phyloP scores from a whole-genome alignment of 192 early-diverging fungal genomes.

The Gonapodya prolifera region DNA sequence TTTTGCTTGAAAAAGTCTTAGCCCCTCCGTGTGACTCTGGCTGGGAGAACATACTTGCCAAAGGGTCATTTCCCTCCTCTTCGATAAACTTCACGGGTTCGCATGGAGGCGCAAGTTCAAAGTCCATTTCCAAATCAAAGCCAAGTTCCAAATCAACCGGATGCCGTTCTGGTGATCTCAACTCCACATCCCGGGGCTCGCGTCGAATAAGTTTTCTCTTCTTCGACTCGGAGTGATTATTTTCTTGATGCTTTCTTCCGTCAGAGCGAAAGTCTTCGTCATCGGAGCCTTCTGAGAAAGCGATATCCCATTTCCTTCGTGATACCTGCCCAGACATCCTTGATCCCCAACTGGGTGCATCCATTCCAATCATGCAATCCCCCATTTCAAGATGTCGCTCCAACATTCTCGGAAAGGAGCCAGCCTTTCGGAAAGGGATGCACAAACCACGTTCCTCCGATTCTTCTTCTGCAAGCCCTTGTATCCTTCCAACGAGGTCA shows the following conservation, averaged over 20 bases:
- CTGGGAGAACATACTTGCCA: not conserved
- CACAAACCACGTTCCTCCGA: slow-evolving; percentile 11
- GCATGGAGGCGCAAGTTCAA: not conserved
- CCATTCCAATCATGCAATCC: not conserved
- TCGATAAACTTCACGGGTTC: not conserved
- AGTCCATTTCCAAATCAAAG: not conserved
- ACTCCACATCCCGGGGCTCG: too few relatives aligned
- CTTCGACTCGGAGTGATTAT: not conserved
- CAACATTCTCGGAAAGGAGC: not conserved
- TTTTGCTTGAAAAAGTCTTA: not conserved
- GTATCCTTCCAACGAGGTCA: slow-evolving; percentile 18
- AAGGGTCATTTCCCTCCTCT: not conserved
- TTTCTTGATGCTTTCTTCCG: not conserved
- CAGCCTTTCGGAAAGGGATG: slow-evolving; percentile 1
- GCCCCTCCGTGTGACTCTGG: not conserved
- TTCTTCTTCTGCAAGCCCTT: slow-evolving; percentile 16
- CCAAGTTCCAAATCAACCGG: not conserved
- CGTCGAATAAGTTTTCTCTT: not conserved
- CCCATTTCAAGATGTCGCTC: not conserved
- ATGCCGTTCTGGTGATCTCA: not conserved
- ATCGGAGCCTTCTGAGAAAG: slow-evolving; percentile 3
- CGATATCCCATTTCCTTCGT: slow-evolving; percentile 6
- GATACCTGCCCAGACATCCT: slow-evolving; percentile 7
- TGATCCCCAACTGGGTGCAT: not conserved
- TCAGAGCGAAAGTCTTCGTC: not conserved